Evolutionary conservation across 78 protist genomes (phyloP).

Genomic region (Dictyostelium firmibasis): DNA sequence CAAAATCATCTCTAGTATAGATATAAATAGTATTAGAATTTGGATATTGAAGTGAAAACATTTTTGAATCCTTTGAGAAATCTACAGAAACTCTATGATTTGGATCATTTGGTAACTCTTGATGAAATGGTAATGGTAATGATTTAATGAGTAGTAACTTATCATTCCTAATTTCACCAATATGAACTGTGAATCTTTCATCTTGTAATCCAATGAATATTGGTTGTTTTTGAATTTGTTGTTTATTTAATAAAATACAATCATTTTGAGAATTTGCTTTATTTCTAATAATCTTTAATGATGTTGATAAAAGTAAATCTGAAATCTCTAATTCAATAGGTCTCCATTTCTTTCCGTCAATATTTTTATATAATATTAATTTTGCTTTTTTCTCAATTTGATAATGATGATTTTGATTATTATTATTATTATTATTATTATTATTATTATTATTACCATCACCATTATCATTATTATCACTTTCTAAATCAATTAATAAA

Average conservation of each 20-base stretch:
- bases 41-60: constrained; percentile 24
- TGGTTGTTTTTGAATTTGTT: not conserved
- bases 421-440: too few species aligned
- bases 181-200: constrained; percentile 12
- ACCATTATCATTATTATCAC: not conserved
- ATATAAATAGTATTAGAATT: not conserved
- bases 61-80: constrained; percentile 17
- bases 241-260: not conserved
- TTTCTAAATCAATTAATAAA: not conserved
- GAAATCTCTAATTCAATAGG: not conserved
- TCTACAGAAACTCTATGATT: not conserved
- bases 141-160: not conserved
- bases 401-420: not conserved
- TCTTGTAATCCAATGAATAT: constrained; percentile 13
- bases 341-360: not conserved
- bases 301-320: not conserved
- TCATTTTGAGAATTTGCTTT: not conserved
- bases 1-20: not conserved
- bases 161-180: not conserved
- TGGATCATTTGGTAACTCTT: not conserved
- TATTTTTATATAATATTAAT: not conserved
- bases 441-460: too few species aligned
- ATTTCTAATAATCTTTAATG: not conserved
- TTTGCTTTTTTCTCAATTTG: not conserved
- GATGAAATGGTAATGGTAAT: constrained; percentile 24